Base-by-base conservation (phyloP, 768 basidiomycete species). In the Suillus subluteus region DNA sequence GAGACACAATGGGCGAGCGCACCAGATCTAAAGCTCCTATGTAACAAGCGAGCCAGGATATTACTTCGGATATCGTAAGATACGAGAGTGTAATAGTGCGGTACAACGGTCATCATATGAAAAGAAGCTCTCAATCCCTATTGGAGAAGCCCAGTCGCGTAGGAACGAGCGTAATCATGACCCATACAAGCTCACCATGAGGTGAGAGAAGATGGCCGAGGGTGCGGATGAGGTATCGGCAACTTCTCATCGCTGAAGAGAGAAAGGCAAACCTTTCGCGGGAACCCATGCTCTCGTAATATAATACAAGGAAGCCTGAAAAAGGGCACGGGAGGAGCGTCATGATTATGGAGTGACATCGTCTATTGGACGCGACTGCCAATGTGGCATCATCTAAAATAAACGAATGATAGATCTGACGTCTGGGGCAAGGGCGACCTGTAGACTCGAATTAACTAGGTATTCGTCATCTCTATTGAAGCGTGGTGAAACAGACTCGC, bases 151-250 rank as follows among this genome's bases (percentile, higher is more conserved):
- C 30, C 30, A 61, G 59, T 43, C 41, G 41, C 59, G 41, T 61
- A 61, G 59, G 41, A 61, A 61, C 58, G 58, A 59, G 40, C 38
- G 55, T 37, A 35, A 56, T 56, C 55, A 37, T 21, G 55, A 56
- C 55, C 37, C 58, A 26, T 26, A 6, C 58, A 23, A 26, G 18
- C 38, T 6, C 40, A 41, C 59, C 59, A 61, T 6, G 41, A 61
- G 59, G 41, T n/a, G 59, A 43, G 38, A 43, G 59, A 61, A 41
- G 59, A 21, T 43, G 41, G 30, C 58, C 16, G 15, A 61, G 37
- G 37, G 37, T 37, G 18, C 43, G 41, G 40, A 6, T 30, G 40
- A 59, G 23, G 26, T 59, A 59, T 59, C 23, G 37, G 16, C 41
- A 26, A 21, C 59, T 61, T 61, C 40, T 43, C 41, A 32, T 43